Evolutionary conservation across 108 stramenopile genomes (phyloP).

Genomic region (Discostella pseudostelligera): DNA sequence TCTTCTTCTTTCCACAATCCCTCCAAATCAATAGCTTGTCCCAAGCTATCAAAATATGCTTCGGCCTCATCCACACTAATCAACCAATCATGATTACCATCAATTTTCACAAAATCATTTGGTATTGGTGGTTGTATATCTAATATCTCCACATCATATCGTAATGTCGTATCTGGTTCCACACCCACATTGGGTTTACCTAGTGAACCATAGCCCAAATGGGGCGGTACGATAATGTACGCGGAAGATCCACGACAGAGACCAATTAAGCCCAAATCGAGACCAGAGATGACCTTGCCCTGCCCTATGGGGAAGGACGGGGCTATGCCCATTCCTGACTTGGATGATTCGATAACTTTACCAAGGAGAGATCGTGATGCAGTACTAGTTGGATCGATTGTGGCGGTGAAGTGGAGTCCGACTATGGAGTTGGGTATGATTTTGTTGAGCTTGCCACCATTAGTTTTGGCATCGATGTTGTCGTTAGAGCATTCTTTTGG

Average conservation of each 20-base stretch:
- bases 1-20: slow-evolving; percentile 36
- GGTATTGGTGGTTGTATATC: slow-evolving; percentile 35
- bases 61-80: slow-evolving; percentile 28
- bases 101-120: slow-evolving; percentile 43
- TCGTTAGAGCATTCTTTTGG: slow-evolving; percentile 23
- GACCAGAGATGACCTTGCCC: slow-evolving; percentile 35
- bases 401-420: slow-evolving; percentile 36
- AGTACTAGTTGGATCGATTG: slow-evolving; percentile 16
- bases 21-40: slow-evolving; percentile 19
- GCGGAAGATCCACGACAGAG: slow-evolving; percentile 29
- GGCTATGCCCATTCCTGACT: slow-evolving; percentile 23
- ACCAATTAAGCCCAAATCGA: slow-evolving; percentile 33
- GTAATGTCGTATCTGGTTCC: slow-evolving; percentile 14
- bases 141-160: slow-evolving; percentile 28
- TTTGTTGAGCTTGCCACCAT: slow-evolving; percentile 18
- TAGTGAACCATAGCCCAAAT: slow-evolving; percentile 17
- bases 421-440: slow-evolving; percentile 10
- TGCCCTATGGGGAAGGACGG: slow-evolving; percentile 30
- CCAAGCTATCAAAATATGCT: slow-evolving; percentile 20
- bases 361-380: slow-evolving; percentile 4
- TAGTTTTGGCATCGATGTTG: not conserved
- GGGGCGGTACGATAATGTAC: slow-evolving; percentile 28
- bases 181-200: slow-evolving; percentile 28
- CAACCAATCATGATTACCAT: slow-evolving; percentile 36
- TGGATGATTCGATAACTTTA: slow-evolving; percentile 27